These are phyloP conservation scores for Xylaria bambusicola DNA, from an alignment of 495 filamentous ascomycete species.

Conservation along the genomic window DNA sequence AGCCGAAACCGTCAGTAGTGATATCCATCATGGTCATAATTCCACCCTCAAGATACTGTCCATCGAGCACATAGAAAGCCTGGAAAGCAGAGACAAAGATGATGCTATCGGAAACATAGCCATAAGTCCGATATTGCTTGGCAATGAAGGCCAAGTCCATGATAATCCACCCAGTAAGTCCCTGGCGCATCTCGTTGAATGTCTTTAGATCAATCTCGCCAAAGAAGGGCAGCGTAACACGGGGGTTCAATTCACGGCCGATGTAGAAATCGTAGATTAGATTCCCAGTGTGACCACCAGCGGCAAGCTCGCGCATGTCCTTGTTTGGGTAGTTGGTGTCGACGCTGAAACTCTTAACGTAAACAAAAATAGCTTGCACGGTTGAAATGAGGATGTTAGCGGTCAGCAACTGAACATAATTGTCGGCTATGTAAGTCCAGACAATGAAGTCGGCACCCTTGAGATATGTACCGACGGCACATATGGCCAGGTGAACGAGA, in stretches of 20 bases:
- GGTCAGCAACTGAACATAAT: constrained; percentile 83
- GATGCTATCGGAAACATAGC: constrained; percentile 85
- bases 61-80: constrained; percentile 81
- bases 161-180: constrained; percentile 86
- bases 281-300: constrained; percentile 82
- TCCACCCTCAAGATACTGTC: constrained; percentile 85
- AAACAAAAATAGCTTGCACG: constrained; percentile 70
- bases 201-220: constrained; percentile 88
- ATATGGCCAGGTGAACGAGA: constrained; percentile 64
- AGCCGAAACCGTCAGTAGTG: constrained; percentile 91
- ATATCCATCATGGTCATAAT: constrained; percentile 97
- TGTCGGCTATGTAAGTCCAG: constrained; percentile 92
- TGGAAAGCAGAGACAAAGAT: constrained; percentile 79
- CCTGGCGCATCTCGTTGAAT: constrained; percentile 88
- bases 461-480: constrained; percentile 69
- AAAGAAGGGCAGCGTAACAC: constrained; percentile 73
- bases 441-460: constrained; percentile 81
- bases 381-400: constrained; percentile 76
- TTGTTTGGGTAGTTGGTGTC: constrained; percentile 61
- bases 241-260: constrained; percentile 94
- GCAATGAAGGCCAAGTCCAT: constrained; percentile 83
- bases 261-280: constrained; percentile 96
- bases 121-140: constrained; percentile 82
- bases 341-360: constrained; percentile 77
- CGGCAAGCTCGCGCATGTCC: constrained; percentile 73